phyloP scores from a whole-genome alignment of 2,329 filamentous ascomycete species.

The Kalmusia sp. region DNA sequence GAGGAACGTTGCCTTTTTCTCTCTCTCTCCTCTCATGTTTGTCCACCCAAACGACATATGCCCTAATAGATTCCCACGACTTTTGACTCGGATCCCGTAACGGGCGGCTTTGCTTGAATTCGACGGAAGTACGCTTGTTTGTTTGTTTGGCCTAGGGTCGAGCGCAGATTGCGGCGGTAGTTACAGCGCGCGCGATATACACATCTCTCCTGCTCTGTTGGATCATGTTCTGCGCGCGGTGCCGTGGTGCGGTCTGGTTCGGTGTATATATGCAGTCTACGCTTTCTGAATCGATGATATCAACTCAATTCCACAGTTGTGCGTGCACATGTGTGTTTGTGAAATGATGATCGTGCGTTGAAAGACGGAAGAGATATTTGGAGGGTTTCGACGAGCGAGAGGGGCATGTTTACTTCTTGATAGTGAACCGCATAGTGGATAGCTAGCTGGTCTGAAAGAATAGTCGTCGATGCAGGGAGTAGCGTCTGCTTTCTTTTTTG shows the following conservation, averaged over 20 bases:
- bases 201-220: slow-evolving; percentile 15
- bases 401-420: too few relatives aligned
- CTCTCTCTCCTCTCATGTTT: not conserved
- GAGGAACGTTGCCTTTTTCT: not conserved
- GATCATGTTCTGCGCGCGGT: not conserved
- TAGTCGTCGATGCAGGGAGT: too few relatives aligned
- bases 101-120: not conserved
- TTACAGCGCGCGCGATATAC: slow-evolving; percentile 6
- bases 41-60: too few relatives aligned
- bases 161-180: not conserved
- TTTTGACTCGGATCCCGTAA: slow-evolving; percentile 5
- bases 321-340: too few relatives aligned
- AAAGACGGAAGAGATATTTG: too few relatives aligned
- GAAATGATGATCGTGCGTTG: too few relatives aligned
- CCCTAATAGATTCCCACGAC: slow-evolving; percentile 8
- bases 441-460: too few relatives aligned
- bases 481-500: too few relatives aligned
- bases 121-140: not conserved
- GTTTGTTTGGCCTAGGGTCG: too few relatives aligned
- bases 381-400: too few relatives aligned
- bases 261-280: slow-evolving; percentile 31
- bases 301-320: too few relatives aligned
- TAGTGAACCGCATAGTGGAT: too few relatives aligned
- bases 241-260: slow-evolving; percentile 22
- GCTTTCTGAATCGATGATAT: not conserved